Conservation (phyloP, 495 filamentous ascomycete genomes). For the Letharia lupina region DNA sequence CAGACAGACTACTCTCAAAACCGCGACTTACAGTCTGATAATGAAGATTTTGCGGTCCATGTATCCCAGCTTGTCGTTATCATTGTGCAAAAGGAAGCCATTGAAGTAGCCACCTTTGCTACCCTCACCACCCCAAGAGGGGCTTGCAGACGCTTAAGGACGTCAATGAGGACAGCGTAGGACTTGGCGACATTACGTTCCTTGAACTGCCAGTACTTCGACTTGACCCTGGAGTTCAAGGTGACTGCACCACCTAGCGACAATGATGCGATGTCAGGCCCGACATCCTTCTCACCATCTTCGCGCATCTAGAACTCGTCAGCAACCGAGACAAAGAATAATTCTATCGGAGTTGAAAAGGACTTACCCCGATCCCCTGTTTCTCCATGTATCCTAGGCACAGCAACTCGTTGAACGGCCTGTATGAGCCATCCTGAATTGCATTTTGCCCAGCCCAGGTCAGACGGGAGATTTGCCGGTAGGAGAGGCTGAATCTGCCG, state of each 20-base stretch:
- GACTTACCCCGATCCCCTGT: background rate
- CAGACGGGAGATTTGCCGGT: background rate
- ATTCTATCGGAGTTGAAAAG: too few relatives aligned
- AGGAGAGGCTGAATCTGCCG: too few relatives aligned
- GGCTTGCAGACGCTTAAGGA: too few relatives aligned
- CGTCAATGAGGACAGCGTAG: too few relatives aligned
- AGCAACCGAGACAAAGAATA: background rate
- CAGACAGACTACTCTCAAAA: too few relatives aligned
- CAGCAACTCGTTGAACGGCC: background rate
- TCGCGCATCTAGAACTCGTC: background rate
- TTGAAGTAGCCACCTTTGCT: too few relatives aligned
- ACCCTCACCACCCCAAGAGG: too few relatives aligned
- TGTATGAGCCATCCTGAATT: background rate
- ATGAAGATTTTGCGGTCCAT: too few relatives aligned
- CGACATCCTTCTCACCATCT: background rate
- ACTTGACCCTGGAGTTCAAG: background rate
- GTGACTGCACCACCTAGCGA: background rate
- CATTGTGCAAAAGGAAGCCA: too few relatives aligned
- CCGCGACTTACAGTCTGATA: too few relatives aligned
- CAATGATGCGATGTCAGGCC: background rate
- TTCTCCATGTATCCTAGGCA: background rate
- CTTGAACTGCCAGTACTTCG: background rate
- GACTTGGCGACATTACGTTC: too few relatives aligned
- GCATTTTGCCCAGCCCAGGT: background rate
- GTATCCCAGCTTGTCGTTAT: too few relatives aligned